A percentile compares a stretch with the other conserved stretches of the same genome.
phyloP scores from a whole-genome alignment of 768 basidiomycete genomes.

The Naganishia friedmannii region DNA sequence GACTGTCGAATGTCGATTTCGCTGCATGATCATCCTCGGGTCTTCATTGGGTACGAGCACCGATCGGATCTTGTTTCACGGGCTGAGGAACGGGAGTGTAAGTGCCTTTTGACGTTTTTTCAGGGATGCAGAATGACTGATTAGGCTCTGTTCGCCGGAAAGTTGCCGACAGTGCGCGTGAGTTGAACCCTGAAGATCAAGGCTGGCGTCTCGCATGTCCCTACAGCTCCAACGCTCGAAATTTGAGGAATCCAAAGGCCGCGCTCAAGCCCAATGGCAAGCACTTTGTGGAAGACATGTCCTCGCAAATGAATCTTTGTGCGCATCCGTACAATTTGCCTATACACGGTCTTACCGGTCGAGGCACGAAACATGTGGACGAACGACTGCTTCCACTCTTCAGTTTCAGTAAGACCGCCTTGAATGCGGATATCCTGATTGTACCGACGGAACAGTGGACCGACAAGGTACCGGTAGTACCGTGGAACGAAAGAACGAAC shows the following conservation, averaged over 20 bases:
- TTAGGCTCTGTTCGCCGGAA: background rate
- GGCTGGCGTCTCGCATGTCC: slow-evolving; percentile 36
- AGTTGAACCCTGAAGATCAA: slow-evolving; percentile 28
- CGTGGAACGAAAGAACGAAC: slow-evolving; percentile 48
- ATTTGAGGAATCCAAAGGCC: background rate
- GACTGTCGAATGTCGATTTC: slow-evolving; percentile 32
- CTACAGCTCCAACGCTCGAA: slow-evolving; percentile 25
- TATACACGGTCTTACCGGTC: slow-evolving; percentile 31
- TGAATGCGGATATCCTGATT: slow-evolving; percentile 36
- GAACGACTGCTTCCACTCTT: slow-evolving; percentile 29
- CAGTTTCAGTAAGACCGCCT: slow-evolving; percentile 30
- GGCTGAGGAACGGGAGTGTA: slow-evolving; percentile 34
- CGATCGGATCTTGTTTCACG: slow-evolving; percentile 32
- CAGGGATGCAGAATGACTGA: background rate
- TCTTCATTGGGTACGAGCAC: slow-evolving; percentile 32
- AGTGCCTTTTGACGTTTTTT: background rate
- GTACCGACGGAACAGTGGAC: slow-evolving; percentile 37
- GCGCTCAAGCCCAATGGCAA: background rate
- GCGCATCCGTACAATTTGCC: slow-evolving; percentile 30
- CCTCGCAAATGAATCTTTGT: slow-evolving; percentile 31
- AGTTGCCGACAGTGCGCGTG: slow-evolving; percentile 21
- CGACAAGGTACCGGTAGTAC: slow-evolving; percentile 5
- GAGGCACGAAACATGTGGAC: slow-evolving; percentile 17
- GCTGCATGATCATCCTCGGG: slow-evolving; percentile 31
- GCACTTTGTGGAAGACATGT: slow-evolving; percentile 4